Evolutionary conservation across 768 basidiomycete species (phyloP).

Genomic region (Rhodotorula diobovata): DNA sequence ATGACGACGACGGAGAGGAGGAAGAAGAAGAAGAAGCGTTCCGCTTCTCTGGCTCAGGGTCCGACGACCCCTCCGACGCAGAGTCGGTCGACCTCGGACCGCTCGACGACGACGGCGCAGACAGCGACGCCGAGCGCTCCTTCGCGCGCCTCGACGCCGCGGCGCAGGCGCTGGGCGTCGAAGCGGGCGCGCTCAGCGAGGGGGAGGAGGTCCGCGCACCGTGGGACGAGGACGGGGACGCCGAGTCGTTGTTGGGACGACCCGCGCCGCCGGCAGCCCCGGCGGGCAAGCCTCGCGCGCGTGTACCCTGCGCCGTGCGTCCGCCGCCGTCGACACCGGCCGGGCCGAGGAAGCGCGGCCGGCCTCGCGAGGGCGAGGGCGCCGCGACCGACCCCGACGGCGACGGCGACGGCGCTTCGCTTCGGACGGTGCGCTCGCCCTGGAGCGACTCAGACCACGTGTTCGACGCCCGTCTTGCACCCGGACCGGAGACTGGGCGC

Average conservation of each 20-base stretch:
- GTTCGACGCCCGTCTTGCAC: not conserved
- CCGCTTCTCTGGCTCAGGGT: conserved; percentile 13
- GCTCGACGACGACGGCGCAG: not conserved
- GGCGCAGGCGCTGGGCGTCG: not conserved
- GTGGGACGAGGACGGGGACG: not conserved
- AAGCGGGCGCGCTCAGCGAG: not conserved
- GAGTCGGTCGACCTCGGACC: not conserved
- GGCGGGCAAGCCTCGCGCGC: not conserved
- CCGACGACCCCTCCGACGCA: conserved; percentile 47
- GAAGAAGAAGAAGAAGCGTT: conserved; percentile 20
- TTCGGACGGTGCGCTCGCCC: conserved; percentile 41
- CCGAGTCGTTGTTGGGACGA: too few species aligned
- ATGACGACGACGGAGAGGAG: conserved; percentile 58
- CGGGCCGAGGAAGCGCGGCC: not conserved
- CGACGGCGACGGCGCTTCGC: too few species aligned
- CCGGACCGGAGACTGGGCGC: too few species aligned
- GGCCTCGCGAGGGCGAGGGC: not conserved
- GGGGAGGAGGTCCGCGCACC: not conserved
- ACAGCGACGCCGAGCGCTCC: not conserved
- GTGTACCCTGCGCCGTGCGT: too few species aligned
- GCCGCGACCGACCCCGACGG: too few species aligned
- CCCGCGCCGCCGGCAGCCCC: not conserved
- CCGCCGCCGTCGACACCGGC: too few species aligned
- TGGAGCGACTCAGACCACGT: not conserved
- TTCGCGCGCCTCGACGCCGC: not conserved